A percentile compares a stretch with the other conserved stretches of the same genome.
phyloP scores from a whole-genome alignment of 1,284 basidiomycete genomes.

The Ustilago curta region DNA sequence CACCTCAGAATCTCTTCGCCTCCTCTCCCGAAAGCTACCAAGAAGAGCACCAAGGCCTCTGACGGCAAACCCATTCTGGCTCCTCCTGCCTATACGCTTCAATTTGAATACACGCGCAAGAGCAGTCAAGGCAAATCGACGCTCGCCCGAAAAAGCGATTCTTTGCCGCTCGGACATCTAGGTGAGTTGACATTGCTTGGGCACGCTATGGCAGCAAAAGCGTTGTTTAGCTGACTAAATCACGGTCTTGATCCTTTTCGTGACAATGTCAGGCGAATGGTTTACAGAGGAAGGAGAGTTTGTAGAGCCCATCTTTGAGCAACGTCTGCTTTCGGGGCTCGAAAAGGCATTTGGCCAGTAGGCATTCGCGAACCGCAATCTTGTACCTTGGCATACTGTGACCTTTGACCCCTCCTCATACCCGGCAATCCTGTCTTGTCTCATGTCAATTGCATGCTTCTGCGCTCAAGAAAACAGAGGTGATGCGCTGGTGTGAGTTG shows the following conservation, averaged over 20 bases:
- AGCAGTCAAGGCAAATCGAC: slow-evolving; percentile 49
- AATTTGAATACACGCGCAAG: slow-evolving; percentile 55
- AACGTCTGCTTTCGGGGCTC: slow-evolving; percentile 54
- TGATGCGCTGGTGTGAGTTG: too few species aligned
- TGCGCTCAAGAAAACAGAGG: not conserved
- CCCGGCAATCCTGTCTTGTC: not conserved
- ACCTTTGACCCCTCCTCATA: not conserved
- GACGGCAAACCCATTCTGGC: slow-evolving; percentile 49
- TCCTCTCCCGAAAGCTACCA: slow-evolving; percentile 44
- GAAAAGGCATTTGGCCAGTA: slow-evolving; percentile 54
- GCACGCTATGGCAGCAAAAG: not conserved
- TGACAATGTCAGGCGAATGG: slow-evolving; percentile 59
- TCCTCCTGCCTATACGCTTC: slow-evolving; percentile 60
- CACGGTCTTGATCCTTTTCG: not conserved
- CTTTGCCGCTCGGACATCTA: slow-evolving; percentile 58
- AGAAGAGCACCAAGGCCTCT: slow-evolving; percentile 20
- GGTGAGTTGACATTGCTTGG: slow-evolving; percentile 33
- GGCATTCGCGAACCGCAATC: not conserved
- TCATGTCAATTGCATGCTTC: slow-evolving; percentile 1
- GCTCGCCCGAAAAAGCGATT: slow-evolving; percentile 36
- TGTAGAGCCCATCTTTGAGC: slow-evolving; percentile 55
- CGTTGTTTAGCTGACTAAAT: not conserved
- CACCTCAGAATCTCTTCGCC: slow-evolving; percentile 54
- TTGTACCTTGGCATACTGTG: not conserved
- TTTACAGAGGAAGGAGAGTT: slow-evolving; percentile 68